Conservation (phyloP, 1,139 yeast species). For the Debaryomyces sp. region DNA sequence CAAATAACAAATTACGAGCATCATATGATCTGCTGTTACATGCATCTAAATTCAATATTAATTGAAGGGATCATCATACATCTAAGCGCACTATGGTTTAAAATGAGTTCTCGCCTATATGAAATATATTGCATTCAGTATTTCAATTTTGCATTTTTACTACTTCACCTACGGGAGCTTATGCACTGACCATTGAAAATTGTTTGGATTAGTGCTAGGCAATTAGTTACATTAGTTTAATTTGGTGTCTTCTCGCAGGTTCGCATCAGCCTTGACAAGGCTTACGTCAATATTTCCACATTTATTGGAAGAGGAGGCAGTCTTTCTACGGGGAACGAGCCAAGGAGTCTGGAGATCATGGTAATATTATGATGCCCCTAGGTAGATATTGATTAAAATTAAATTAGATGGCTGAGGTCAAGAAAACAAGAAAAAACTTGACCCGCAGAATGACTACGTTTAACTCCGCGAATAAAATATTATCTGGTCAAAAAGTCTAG, state of each 20-base stretch:
- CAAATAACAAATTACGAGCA: not conserved
- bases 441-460: not conserved
- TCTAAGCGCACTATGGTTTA: not conserved
- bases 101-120: not conserved
- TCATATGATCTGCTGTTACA: not conserved
- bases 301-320: not conserved
- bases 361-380: not conserved
- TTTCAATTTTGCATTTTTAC: too few relatives aligned
- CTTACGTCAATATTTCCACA: too few relatives aligned
- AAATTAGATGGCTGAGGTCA: not conserved
- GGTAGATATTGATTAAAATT: too few relatives aligned
- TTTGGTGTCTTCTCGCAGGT: too few relatives aligned
- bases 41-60: not conserved
- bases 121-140: not conserved
- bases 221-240: too few relatives aligned
- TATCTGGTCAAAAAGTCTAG: not conserved
- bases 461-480: not conserved
- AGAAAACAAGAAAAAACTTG: not conserved
- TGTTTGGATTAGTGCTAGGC: too few relatives aligned
- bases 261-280: too few relatives aligned
- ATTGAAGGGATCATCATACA: not conserved
- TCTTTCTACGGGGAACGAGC: not conserved
- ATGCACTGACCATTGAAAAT: too few relatives aligned
- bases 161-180: too few relatives aligned
- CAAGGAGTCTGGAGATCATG: not conserved